These are phyloP conservation scores for Chlorencoelia australis DNA, from an alignment of 2,329 filamentous ascomycete genomes.

Conservation along the genomic window DNA sequence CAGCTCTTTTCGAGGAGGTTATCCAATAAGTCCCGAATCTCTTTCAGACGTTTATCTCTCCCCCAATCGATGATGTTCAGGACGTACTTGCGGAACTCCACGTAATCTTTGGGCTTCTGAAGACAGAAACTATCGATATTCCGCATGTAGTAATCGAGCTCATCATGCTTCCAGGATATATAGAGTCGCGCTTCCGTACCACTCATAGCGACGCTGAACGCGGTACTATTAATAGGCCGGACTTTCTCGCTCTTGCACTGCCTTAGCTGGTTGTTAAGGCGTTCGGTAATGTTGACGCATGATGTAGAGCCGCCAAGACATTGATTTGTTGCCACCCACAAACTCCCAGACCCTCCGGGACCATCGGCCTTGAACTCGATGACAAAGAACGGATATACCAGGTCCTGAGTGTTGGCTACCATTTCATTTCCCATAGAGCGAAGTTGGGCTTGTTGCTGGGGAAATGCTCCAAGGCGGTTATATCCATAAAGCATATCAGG, in stretches of 20 bases:
- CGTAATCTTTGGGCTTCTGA: slow-evolving; percentile 21
- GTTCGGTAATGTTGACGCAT: slow-evolving; percentile 26
- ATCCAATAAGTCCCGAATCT: slow-evolving; percentile 30
- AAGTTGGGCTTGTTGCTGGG: slow-evolving; percentile 14
- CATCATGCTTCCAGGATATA: slow-evolving; percentile 28
- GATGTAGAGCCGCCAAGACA: too few species aligned
- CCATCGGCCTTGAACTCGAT: too few species aligned
- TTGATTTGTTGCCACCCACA: too few species aligned
- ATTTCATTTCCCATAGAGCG: slow-evolving; percentile 15
- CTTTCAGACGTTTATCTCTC: too few species aligned
- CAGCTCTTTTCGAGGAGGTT: slow-evolving; percentile 20
- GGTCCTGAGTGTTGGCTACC: slow-evolving; percentile 12
- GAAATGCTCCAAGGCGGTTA: slow-evolving; percentile 12
- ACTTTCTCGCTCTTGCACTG: slow-evolving; percentile 14
- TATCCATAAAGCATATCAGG: too few species aligned
- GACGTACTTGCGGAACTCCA: too few species aligned
- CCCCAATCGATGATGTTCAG: too few species aligned
- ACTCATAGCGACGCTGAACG: slow-evolving; percentile 29
- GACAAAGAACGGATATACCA: too few species aligned
- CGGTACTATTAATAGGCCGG: slow-evolving; percentile 19
- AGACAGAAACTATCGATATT: slow-evolving; percentile 25
- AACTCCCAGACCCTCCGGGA: too few species aligned
- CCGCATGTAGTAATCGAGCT: slow-evolving; percentile 27
- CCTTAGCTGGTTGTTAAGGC: slow-evolving; percentile 15
- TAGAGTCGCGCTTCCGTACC: too few species aligned